Evolutionary conservation across 805 yeast species (phyloP).

Genomic region (Candida incommunis): DNA sequence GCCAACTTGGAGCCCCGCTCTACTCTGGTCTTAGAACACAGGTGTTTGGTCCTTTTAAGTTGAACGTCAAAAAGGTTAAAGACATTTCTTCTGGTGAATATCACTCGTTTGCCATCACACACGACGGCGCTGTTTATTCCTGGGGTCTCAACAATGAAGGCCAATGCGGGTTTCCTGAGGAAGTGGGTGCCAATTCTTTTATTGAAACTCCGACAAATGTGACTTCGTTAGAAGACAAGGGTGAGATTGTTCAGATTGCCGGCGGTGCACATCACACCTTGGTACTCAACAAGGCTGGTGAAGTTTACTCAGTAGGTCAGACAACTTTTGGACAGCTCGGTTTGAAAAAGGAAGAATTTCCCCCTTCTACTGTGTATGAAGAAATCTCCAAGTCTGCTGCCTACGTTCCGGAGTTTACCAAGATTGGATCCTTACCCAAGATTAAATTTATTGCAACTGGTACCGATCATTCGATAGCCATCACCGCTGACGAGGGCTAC

Average conservation of each 20-base stretch:
- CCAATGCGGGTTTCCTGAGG: conserved; percentile 76
- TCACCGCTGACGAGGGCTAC: conserved; percentile 61
- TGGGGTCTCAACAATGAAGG: conserved; percentile 98
- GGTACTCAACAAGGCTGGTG: conserved; percentile 59
- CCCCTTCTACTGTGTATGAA: conserved; percentile 59
- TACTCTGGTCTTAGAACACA: conserved; percentile 17
- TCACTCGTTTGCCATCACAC: conserved; percentile 85
- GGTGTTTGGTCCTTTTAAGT: conserved; percentile 53
- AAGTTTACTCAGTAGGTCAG: conserved; percentile 77
- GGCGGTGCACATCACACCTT: conserved; percentile 95
- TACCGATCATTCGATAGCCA: conserved; percentile 83
- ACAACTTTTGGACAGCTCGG: conserved; percentile 91
- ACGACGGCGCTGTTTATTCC: conserved; percentile 52
- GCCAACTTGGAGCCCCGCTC: conserved; percentile 79
- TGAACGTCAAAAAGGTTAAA: conserved; percentile 65
- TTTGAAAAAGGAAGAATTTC: conserved; percentile 48
- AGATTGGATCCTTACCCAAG: conserved; percentile 32
- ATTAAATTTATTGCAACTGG: conserved; percentile 61
- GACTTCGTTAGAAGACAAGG: conserved; percentile 42
- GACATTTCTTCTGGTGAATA: conserved; percentile 87
- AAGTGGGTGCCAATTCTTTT: conserved; percentile 53
- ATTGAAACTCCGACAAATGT: conserved; percentile 67
- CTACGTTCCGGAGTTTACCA: conserved; percentile 44
- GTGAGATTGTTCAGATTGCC: conserved; percentile 41
- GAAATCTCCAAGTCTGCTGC: conserved; percentile 61